Evolutionary conservation across 163 green algal species (phyloP).

Genomic region (Scenedesmus sp.): DNA sequence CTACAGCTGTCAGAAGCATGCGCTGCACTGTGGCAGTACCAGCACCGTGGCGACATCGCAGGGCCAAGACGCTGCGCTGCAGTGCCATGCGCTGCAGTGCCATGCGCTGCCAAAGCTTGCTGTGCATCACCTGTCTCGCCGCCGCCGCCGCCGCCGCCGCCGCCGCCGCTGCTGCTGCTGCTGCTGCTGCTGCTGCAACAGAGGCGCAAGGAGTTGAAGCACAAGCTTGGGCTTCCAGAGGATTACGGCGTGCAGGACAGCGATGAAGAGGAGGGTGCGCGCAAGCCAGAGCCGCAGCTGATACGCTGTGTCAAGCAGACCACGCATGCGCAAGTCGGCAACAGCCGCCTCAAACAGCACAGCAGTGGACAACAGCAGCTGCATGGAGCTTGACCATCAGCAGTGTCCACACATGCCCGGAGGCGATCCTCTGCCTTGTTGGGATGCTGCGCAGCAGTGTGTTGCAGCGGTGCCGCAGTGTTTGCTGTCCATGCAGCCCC

Average conservation of each 20-base stretch:
- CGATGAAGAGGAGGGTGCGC: slow-evolving; percentile 51
- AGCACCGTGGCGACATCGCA: background rate
- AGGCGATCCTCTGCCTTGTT: background rate
- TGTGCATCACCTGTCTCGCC: background rate
- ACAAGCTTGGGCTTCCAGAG: slow-evolving; percentile 59
- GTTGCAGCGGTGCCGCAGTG: no score
- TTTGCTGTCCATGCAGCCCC: no score
- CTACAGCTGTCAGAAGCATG: background rate
- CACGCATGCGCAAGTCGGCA: slow-evolving; percentile 44
- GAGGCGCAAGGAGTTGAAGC: slow-evolving; percentile 62
- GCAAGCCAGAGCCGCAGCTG: background rate
- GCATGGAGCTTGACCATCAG: background rate
- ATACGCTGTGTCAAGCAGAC: no score
- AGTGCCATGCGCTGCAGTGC: no score
- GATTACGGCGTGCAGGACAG: slow-evolving; percentile 59
- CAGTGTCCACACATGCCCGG: background rate
- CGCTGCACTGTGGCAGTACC: background rate
- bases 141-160: background rate
- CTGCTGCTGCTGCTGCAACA: slow-evolving; percentile 26
- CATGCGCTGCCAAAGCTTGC: background rate
- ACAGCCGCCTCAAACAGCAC: background rate
- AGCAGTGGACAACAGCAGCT: background rate
- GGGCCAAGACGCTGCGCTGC: no score
- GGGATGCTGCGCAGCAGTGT: background rate
- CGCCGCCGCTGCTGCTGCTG: background rate